phyloP scores from a whole-genome alignment of 176 grass and related monocot species.

The Carex scoparia region DNA sequence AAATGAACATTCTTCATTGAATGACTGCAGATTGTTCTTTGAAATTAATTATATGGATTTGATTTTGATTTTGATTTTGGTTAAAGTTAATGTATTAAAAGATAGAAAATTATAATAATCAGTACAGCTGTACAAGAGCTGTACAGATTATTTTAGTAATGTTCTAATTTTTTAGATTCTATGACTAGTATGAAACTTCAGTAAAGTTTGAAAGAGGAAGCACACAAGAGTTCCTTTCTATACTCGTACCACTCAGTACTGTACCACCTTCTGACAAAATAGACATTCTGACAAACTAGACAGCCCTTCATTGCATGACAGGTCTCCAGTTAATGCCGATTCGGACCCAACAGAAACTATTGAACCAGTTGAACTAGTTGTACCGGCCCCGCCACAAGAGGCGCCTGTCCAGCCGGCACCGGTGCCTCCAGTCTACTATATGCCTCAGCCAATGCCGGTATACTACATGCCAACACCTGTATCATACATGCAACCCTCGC shows the following conservation, averaged over 20 bases:
- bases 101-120: not conserved
- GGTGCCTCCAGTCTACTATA: constrained; percentile 40
- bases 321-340: constrained; percentile 17
- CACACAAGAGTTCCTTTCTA: not conserved
- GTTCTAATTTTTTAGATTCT: not conserved
- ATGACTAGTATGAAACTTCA: not conserved
- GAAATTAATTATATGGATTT: not conserved
- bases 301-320: constrained; percentile 23
- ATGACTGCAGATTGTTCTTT: not conserved
- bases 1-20: not conserved
- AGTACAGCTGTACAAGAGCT: not conserved
- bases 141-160: not conserved
- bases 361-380: not conserved
- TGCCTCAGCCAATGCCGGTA: constrained; percentile 44
- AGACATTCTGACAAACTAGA: not conserved
- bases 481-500: constrained; percentile 26
- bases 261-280: not conserved
- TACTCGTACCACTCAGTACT: not conserved
- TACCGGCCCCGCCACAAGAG: constrained; percentile 19
- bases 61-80: not conserved
- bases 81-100: not conserved
- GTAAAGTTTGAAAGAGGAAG: not conserved
- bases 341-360: constrained; percentile 19
- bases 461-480: constrained; percentile 42
- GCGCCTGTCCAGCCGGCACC: constrained; percentile 30